phyloP scores from a whole-genome alignment of 495 filamentous ascomycete genomes.

The Trichocladium antarcticum region DNA sequence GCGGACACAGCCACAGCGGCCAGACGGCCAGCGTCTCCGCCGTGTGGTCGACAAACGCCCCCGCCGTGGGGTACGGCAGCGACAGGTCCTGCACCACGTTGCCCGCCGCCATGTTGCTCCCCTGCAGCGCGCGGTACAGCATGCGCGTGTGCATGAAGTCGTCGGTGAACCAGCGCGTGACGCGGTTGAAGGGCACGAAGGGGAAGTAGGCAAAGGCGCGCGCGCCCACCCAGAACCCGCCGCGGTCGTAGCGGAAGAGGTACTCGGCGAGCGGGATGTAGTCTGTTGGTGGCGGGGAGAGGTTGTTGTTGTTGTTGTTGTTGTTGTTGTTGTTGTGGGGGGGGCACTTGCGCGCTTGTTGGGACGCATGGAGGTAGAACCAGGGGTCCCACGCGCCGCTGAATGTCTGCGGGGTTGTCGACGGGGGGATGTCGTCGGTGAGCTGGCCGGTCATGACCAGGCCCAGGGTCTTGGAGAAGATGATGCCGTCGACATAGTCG shows the following conservation, averaged over 20 bases:
- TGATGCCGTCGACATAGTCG: slow-evolving; percentile 39
- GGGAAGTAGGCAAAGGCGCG: slow-evolving; percentile 45
- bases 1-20: slow-evolving; percentile 47
- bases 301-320: slow-evolving; percentile 11
- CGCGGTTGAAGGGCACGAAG: slow-evolving; percentile 28
- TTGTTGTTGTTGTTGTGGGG: neutral
- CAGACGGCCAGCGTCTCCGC: slow-evolving; percentile 34
- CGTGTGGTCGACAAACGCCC: slow-evolving; percentile 35
- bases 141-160: slow-evolving; percentile 47
- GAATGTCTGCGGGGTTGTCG: slow-evolving; percentile 30
- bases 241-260: slow-evolving; percentile 49
- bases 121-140: slow-evolving; percentile 45
- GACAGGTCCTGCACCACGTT: slow-evolving; percentile 46
- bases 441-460: slow-evolving; percentile 44
- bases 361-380: slow-evolving; percentile 41
- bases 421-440: slow-evolving; percentile 30
- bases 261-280: slow-evolving; percentile 44
- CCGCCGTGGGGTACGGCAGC: slow-evolving; percentile 33
- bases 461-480: slow-evolving; percentile 42
- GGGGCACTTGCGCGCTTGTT: slow-evolving; percentile 3
- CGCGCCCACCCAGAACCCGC: slow-evolving; percentile 46
- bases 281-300: slow-evolving; percentile 18
- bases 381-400: slow-evolving; percentile 40
- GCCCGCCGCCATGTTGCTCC: neutral
- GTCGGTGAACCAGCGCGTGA: slow-evolving; percentile 27